phyloP scores from a whole-genome alignment of 352 stramenopile genomes.

The Phytophthora agathidicida region DNA sequence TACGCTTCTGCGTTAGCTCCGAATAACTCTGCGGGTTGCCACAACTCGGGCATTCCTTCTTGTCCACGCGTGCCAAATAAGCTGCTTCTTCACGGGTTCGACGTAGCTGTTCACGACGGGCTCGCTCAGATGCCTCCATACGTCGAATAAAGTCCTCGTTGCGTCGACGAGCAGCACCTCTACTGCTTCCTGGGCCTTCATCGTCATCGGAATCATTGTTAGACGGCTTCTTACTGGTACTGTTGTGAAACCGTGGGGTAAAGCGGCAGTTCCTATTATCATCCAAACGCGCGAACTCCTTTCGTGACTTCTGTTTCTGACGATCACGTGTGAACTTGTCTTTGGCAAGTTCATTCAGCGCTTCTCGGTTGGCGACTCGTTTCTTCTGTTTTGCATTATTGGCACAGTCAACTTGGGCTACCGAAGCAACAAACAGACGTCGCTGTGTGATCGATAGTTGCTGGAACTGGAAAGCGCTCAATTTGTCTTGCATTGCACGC shows the following conservation, averaged over 20 bases:
- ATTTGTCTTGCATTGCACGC: conserved; percentile 57
- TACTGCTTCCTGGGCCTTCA: conserved; percentile 27
- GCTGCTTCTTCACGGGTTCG: conserved; percentile 63
- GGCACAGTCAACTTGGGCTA: conserved; percentile 26
- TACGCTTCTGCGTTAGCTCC: conserved; percentile 80
- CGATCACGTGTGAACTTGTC: conserved; percentile 41
- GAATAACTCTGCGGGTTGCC: conserved; percentile 78
- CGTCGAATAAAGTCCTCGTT: conserved; percentile 73
- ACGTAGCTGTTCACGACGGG: conserved; percentile 58
- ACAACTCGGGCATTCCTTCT: conserved; percentile 80
- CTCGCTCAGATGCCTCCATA: conserved; percentile 75
- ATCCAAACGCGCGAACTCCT: conserved; percentile 60
- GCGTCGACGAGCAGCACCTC: conserved; percentile 18
- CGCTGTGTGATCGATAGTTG: conserved; percentile 66
- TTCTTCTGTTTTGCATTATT: conserved; percentile 11
- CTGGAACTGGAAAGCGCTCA: conserved; percentile 66
- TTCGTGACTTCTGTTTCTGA: conserved; percentile 36
- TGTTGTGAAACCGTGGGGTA: conserved; percentile 41
- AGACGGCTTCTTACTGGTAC: conserved; percentile 13
- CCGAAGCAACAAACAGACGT: conserved; percentile 65
- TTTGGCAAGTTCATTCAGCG: conserved; percentile 55
- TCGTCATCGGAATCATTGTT: conserved; percentile 56
- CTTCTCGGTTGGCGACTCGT: conserved; percentile 35
- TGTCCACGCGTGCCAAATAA: conserved; percentile 68
- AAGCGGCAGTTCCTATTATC: conserved; percentile 68